Base-by-base conservation (phyloP, 2,329 filamentous ascomycete species). In the Talaromyces verruculosus region DNA sequence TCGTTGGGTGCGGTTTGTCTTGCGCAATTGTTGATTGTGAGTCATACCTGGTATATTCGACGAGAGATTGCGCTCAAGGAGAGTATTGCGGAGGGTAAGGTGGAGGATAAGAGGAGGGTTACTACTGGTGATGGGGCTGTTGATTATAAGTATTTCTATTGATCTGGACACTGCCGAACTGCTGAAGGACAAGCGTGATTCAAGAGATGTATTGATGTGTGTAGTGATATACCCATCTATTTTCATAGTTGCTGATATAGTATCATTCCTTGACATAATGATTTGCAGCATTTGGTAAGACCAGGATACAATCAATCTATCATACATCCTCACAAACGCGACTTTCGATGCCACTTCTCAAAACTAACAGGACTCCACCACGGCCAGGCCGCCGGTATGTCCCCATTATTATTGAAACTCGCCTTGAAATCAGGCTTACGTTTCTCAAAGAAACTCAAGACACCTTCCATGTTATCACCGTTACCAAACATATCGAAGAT, bases 371-470 rank as follows among this genome's bases (percentile, higher is more conserved):
- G 43, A 35, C 39, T 53, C 65, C 65, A 67, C 65, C 65, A 64
- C 5, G 65, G 65, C 53, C 57, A 67, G 17, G 37, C 57, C 5
- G 53, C 15, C 28, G 65, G 65, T n/a, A 64, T 57, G 45, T 64
- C 65, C 13, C 65, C 57, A 4, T 49, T 41, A 60, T 68, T 53
- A 22, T 64, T 61, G 28, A 67, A 67, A 61, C 35, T 85, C 1
- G 81, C 88, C 49, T 77, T 79, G 69, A 91, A 90, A n/a, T 83
- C 78, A 0, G 87, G 84, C 43, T 80, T 77, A 63, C 88, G 79
- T 80, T 90, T 90, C 77, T 89, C 79, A 74, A 89, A 71, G 74
- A 90, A 90, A 51, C 86, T 86, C 65, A 81, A 72, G 13, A 89
- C 84, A 3, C 88, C 88, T 73, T 90, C 88, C 25, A 81, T 81